Evolutionary conservation across 495 filamentous ascomycete genomes (phyloP).

Genomic region (Daldinia vernicosa): DNA sequence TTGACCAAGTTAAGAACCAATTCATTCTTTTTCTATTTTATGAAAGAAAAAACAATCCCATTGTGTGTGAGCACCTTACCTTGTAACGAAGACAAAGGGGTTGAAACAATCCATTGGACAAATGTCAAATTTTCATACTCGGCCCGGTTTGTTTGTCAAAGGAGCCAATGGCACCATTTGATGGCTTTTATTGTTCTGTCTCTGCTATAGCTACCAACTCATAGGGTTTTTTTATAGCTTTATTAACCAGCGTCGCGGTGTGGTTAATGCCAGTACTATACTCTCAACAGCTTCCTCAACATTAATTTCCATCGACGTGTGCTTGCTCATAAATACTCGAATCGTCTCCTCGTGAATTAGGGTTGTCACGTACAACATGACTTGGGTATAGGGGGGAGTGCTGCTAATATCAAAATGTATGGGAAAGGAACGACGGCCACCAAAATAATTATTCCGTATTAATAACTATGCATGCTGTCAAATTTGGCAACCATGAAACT

Average conservation of each 20-base stretch:
- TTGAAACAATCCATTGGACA: constrained; percentile 2
- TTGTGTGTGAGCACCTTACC: background rate
- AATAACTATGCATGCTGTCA: constrained; percentile 13
- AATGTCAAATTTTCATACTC: background rate
- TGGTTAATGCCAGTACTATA: constrained; percentile 22
- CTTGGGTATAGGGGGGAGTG: constrained; percentile 29
- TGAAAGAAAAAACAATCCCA: background rate
- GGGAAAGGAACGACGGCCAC: constrained; percentile 18
- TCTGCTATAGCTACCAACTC: constrained; percentile 28
- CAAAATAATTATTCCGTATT: constrained; percentile 14
- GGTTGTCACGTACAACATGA: constrained; percentile 39
- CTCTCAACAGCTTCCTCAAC: constrained; percentile 31
- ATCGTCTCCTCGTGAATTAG: constrained; percentile 41
- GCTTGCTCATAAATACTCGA: constrained; percentile 39
- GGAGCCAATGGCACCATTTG: background rate
- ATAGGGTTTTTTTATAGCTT: constrained; percentile 4
- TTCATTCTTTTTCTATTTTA: background rate
- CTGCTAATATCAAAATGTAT: constrained; percentile 5
- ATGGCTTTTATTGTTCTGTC: constrained; percentile 39
- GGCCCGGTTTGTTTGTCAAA: background rate
- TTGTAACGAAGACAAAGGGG: background rate
- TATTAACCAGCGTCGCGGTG: constrained; percentile 18
- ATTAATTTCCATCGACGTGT: constrained; percentile 38
- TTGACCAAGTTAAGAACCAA: background rate
- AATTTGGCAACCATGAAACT: constrained; percentile 5